Evolutionary conservation across 257 asterid species (phyloP), one percentile per base, ranked within the genome.

Genomic region (Nicotiana tabacum): DNA sequence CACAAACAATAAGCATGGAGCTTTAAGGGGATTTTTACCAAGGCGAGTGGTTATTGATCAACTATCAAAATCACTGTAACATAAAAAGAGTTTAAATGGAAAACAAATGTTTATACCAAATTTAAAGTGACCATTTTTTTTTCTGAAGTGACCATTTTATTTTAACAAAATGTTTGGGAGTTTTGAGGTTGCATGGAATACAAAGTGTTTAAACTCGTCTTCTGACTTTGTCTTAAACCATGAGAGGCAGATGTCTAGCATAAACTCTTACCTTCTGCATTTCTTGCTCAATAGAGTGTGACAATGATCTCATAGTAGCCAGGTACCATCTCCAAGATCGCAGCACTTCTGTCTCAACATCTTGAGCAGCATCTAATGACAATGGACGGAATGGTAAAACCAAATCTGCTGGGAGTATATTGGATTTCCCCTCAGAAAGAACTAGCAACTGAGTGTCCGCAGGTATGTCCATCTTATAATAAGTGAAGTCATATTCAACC

Each of bases 251-350:
- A 46, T 48, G 39, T 48, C 37, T 51, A 64, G 8, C 17, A 51
- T 33, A 29, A 65, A 43, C 46, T 64, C 81, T 29, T 79, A 93
- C 98, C 98, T 93, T 92, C 88, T 93, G 97, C 93, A 94, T 83
- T 10, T 87, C 88, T 17, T 92, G 90, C 81, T 85, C 97, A 32
- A 94, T 94, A 21, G 94, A 78, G 88, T 96, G 98, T 30, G 96
- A 84, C 66, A 92, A 82, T 46, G 90, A 89, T 90, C 92, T 91
- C 94, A 94, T 85, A 68, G 97, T 87, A 77, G 94, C 97, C 87
- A 96, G 86, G 85, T 96, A 96, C 97, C 97, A 96, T 86, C 98
- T 92, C 97, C 97, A 96, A 87, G 90, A 87, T 84, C 86, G 86
- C 84, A 94, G 82, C 77, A 84, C 72, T 33, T 90, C 92, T 39